These are phyloP conservation scores for Sparassis latifolia DNA, from an alignment of 1,284 basidiomycete species.

Conservation along the genomic window DNA sequence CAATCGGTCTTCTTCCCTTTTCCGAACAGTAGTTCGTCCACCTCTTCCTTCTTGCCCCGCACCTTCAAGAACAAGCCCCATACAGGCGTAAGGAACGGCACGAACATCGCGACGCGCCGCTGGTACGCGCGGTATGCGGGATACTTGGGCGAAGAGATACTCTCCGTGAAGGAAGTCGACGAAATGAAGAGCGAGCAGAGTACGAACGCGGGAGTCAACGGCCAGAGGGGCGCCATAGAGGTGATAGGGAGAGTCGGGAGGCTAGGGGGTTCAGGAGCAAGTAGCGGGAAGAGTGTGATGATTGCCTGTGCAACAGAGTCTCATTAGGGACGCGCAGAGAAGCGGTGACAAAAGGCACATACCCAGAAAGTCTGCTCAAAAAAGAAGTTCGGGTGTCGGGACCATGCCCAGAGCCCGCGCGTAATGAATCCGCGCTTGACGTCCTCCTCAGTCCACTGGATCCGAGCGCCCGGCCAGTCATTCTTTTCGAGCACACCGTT, in stretches of 20 bases:
- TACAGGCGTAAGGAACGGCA: constrained; percentile 46
- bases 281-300: constrained; percentile 60
- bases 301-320: constrained; percentile 47
- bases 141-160: constrained; percentile 75
- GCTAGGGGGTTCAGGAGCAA: constrained; percentile 38
- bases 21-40: constrained; percentile 40
- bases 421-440: constrained; percentile 81
- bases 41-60: constrained; percentile 28
- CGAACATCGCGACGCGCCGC: constrained; percentile 79
- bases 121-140: constrained; percentile 69
- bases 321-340: too few relatives aligned
- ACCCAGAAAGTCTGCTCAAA: constrained; percentile 91
- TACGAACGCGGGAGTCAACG: constrained; percentile 48
- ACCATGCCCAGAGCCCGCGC: constrained; percentile 79
- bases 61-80: constrained; percentile 31
- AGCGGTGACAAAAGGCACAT: constrained; percentile 16
- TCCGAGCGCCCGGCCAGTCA: constrained; percentile 62
- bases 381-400: constrained; percentile 87
- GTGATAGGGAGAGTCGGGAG: constrained; percentile 22
- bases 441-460: constrained; percentile 62
- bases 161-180: constrained; percentile 77
- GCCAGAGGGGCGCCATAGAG: constrained; percentile 30
- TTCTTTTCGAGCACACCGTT: constrained; percentile 35
- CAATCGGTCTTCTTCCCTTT: constrained; percentile 19
- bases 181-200: constrained; percentile 65